Percentiles rank a stretch among this genome's conserved stretches.
Conservation (phyloP, 2,329 filamentous ascomycete genomes). For the Chaetomium globosum region DNA sequence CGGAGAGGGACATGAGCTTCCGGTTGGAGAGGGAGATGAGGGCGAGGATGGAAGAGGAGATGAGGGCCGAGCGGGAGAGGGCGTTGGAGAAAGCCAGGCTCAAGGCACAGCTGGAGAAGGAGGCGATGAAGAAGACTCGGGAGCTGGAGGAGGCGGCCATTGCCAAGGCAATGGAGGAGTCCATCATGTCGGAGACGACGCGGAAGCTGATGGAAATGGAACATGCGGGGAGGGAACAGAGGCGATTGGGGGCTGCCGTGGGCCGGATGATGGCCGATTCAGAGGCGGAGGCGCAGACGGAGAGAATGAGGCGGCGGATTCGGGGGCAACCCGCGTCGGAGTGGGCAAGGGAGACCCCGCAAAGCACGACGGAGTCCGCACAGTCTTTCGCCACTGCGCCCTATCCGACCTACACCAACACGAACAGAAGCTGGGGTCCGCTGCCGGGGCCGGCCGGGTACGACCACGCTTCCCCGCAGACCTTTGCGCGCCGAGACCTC, state of each 20-base stretch:
- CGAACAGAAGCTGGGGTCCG: background rate
- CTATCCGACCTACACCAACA: background rate
- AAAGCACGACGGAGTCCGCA: background rate
- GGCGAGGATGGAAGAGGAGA: constrained; percentile 1
- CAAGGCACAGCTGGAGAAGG: background rate
- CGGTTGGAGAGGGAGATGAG: background rate
- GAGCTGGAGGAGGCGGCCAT: constrained; percentile 15
- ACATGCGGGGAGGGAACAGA: background rate
- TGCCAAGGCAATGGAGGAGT: constrained; percentile 15
- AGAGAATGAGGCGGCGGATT: background rate
- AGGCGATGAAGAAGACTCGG: background rate
- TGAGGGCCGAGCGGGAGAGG: background rate
- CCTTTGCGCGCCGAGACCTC: background rate
- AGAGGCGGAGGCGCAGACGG: constrained; percentile 1
- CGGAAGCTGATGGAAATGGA: constrained; percentile 1
- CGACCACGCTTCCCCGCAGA: background rate
- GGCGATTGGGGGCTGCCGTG: background rate
- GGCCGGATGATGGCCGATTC: background rate
- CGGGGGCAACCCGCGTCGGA: background rate
- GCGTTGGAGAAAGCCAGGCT: background rate
- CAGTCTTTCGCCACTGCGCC: background rate
- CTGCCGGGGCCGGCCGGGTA: background rate
- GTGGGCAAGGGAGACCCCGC: background rate
- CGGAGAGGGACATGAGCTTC: background rate
- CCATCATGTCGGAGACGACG: constrained; percentile 2